A percentile compares a stretch with the other conserved stretches of the same genome.
These are phyloP conservation scores for Stellera chamaejasme DNA, from an alignment of 345 rosid species.

Conservation along the genomic window DNA sequence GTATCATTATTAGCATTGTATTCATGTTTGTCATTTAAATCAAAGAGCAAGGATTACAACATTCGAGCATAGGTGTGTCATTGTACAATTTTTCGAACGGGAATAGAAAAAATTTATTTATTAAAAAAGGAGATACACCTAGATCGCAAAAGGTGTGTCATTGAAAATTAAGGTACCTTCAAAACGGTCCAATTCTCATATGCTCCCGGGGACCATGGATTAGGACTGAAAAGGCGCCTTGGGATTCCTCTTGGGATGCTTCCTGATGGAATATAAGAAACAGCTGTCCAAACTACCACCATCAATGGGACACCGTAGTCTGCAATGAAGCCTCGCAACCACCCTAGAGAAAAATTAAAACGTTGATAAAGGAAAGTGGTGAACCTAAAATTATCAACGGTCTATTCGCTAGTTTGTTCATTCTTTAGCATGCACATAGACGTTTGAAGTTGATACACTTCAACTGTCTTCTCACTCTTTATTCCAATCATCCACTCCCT, in stretches of 20 bases:
- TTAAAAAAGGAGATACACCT: background rate
- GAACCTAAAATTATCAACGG: slow-evolving; percentile 3
- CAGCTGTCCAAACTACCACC: slow-evolving; percentile 84
- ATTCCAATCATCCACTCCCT: too few species aligned
- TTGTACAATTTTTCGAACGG: background rate
- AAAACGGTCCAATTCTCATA: slow-evolving; percentile 82
- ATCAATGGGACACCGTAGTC: slow-evolving; percentile 92
- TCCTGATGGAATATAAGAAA: slow-evolving; percentile 62
- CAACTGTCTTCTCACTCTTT: background rate
- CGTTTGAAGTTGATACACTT: background rate
- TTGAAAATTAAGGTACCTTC: slow-evolving; percentile 32
- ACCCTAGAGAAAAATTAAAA: slow-evolving; percentile 32
- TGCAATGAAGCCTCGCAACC: slow-evolving; percentile 73
- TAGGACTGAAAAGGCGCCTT: slow-evolving; percentile 92
- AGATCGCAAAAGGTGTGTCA: too few species aligned
- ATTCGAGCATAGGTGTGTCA: too few species aligned
- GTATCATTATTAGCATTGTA: background rate
- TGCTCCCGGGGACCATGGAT: slow-evolving; percentile 94
- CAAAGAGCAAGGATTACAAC: too few species aligned
- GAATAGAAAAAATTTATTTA: background rate
- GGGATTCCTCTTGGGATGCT: slow-evolving; percentile 81
- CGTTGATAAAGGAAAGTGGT: background rate
- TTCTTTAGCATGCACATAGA: background rate
- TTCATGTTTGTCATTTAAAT: too few species aligned
- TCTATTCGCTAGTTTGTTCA: background rate